A percentile compares a stretch with the other conserved stretches of the same genome.
These are phyloP conservation scores for Zymoseptoria passerinii DNA, from an alignment of 2,329 filamentous ascomycete species.

Conservation along the genomic window DNA sequence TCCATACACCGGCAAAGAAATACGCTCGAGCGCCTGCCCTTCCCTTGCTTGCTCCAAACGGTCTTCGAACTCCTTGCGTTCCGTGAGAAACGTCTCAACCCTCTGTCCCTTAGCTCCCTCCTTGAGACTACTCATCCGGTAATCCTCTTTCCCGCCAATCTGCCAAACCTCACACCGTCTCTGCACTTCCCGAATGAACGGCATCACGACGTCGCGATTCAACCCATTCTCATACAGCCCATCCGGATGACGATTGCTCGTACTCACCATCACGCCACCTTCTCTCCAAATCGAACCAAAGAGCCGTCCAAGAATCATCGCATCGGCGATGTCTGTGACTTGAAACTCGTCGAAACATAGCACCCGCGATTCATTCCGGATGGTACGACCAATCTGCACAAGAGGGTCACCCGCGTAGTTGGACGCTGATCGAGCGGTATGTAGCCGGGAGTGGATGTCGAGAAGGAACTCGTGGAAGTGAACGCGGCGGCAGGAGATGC, in stretches of 20 bases:
- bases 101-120: conserved; percentile 34
- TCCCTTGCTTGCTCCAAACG: conserved; percentile 4
- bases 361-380: conserved; percentile 75
- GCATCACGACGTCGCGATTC: conserved; percentile 67
- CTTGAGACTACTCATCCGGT: conserved; percentile 34
- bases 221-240: conserved; percentile 98
- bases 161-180: conserved; percentile 72
- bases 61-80: conserved; percentile 4
- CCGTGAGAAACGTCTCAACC: conserved; percentile 18
- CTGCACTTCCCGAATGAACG: conserved; percentile 63
- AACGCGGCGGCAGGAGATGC: conserved; percentile 77
- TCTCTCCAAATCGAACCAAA: conserved; percentile 90
- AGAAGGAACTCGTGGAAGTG: conserved; percentile 99
- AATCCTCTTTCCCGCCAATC: conserved; percentile 65
- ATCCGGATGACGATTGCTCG: conserved; percentile 90
- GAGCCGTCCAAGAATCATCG: conserved; percentile 86
- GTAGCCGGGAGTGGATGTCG: conserved; percentile 60
- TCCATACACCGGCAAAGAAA: conserved; percentile 18
- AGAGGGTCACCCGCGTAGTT: conserved; percentile 57
- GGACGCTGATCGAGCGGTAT: conserved; percentile 65
- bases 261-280: conserved; percentile 92
- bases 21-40: neutral
- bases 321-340: conserved; percentile 95
- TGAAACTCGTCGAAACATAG: conserved; percentile 99
- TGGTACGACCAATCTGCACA: conserved; percentile 68